Percentiles rank a stretch among this genome's conserved stretches.
Conservation (phyloP, 371 early-diverging fungal species). For the Pancytospora philotis region DNA sequence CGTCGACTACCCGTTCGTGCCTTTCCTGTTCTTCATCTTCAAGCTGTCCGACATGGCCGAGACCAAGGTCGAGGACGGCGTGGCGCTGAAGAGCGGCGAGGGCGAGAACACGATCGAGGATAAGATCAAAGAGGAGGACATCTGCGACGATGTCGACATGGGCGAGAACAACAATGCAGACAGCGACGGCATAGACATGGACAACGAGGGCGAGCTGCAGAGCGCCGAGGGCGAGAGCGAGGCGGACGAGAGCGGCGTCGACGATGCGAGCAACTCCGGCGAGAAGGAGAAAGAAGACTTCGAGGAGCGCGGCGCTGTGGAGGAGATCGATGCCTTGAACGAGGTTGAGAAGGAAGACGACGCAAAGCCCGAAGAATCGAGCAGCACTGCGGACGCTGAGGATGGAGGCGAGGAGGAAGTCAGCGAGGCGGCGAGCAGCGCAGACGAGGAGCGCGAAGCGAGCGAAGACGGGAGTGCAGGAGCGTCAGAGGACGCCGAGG, state of each 20-base stretch:
- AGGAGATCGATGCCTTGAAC: slow-evolving; percentile 40
- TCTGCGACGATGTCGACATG: slow-evolving; percentile 27
- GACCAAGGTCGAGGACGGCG: slow-evolving; percentile 19
- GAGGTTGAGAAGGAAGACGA: slow-evolving; percentile 23
- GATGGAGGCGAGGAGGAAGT: slow-evolving; percentile 27
- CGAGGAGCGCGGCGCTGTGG: slow-evolving; percentile 35
- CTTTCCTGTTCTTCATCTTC: slow-evolving; percentile 40
- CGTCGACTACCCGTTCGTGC: slow-evolving; percentile 27
- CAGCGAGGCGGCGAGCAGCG: slow-evolving; percentile 11
- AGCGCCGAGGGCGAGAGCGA: slow-evolving; percentile 45
- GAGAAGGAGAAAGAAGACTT: slow-evolving; percentile 45
- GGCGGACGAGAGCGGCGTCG: slow-evolving; percentile 39
- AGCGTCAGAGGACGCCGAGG: neutral
- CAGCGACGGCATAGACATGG: neutral
- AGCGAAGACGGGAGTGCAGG: slow-evolving; percentile 13
- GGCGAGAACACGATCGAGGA: slow-evolving; percentile 16
- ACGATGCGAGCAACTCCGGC: slow-evolving; percentile 34
- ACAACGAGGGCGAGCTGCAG: slow-evolving; percentile 33
- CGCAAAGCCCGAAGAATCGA: too few species aligned
- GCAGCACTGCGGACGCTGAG: too few species aligned
- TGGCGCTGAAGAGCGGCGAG: slow-evolving; percentile 8
- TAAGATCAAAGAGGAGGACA: slow-evolving; percentile 9
- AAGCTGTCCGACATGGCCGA: neutral
- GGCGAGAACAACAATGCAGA: slow-evolving; percentile 19
- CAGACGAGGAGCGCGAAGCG: slow-evolving; percentile 16